Evolutionary conservation across 208 protist genomes (phyloP).

Genomic region (Crithidia brevicula): DNA sequence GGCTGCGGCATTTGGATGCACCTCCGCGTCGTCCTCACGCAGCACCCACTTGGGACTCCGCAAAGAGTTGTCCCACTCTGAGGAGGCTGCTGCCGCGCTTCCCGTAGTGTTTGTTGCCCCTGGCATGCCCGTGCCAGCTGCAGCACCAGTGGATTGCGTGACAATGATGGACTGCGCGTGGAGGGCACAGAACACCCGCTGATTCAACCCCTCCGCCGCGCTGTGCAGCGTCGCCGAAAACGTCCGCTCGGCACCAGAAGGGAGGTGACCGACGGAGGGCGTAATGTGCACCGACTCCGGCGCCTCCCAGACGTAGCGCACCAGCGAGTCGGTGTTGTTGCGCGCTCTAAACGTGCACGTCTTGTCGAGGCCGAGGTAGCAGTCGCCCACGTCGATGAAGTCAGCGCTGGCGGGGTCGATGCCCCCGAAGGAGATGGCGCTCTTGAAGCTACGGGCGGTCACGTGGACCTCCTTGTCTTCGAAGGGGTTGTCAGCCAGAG

Average conservation of each 20-base stretch:
- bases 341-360: slow-evolving; percentile 74
- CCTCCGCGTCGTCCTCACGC: slow-evolving; percentile 33
- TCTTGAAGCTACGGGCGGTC: slow-evolving; percentile 79
- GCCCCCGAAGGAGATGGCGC: slow-evolving; percentile 90
- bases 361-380: slow-evolving; percentile 69
- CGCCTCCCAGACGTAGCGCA: slow-evolving; percentile 87
- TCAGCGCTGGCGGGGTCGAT: slow-evolving; percentile 83
- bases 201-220: slow-evolving; percentile 24
- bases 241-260: slow-evolving; percentile 42
- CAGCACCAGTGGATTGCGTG: too few relatives aligned
- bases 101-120: not conserved
- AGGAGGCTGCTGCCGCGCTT: not conserved
- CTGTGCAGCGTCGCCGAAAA: slow-evolving; percentile 55
- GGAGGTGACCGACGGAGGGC: slow-evolving; percentile 68
- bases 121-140: not conserved
- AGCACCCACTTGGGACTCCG: slow-evolving; percentile 69
- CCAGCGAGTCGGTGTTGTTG: slow-evolving; percentile 74
- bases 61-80: slow-evolving; percentile 76
- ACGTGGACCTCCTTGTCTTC: slow-evolving; percentile 90
- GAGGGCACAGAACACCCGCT: slow-evolving; percentile 21
- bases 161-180: slow-evolving; percentile 43
- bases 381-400: slow-evolving; percentile 88
- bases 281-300: slow-evolving; percentile 34
- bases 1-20: slow-evolving; percentile 13
- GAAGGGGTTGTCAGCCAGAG: slow-evolving; percentile 93